Evolutionary conservation across 73 alveolate species (phyloP).

Genomic region (Paramecium octaurelia): DNA sequence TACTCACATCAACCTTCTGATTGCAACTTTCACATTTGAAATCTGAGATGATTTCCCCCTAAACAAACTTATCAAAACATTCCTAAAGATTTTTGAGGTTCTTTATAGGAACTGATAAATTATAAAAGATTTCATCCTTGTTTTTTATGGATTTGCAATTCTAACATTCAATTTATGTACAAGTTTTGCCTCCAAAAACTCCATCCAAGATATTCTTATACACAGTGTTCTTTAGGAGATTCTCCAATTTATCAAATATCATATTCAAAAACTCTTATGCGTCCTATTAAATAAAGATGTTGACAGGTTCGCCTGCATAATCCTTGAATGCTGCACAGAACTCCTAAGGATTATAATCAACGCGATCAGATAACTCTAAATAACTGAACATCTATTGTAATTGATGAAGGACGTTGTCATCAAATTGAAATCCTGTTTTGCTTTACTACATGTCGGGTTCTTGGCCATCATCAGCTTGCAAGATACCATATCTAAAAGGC

Average conservation of each 20-base stretch:
- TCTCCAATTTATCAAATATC: conserved; percentile 95
- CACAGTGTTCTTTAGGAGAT: conserved; percentile 82
- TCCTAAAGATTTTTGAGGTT: conserved; percentile 87
- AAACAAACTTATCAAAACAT: conserved; percentile 82
- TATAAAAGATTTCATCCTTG: conserved; percentile 86
- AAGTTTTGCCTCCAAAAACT: conserved; percentile 95
- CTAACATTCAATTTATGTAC: conserved; percentile 85
- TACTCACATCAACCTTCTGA: conserved; percentile 85
- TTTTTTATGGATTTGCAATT: conserved; percentile 82
- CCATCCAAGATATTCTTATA: conserved; percentile 84
- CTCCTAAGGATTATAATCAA: conserved; percentile 90
- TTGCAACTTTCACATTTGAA: conserved; percentile 93
- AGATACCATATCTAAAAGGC: conserved; percentile 87
- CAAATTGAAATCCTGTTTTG: conserved; percentile 69
- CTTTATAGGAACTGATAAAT: conserved; percentile 88
- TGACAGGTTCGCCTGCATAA: conserved; percentile 96
- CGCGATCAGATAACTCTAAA: conserved; percentile 89
- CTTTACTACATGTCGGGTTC: conserved; percentile 61
- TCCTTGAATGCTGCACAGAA: conserved; percentile 95
- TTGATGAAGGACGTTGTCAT: conserved; percentile 95
- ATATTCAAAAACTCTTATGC: conserved; percentile 95
- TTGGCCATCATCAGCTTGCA: conserved; percentile 81
- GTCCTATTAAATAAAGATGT: conserved; percentile 90
- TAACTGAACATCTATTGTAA: conserved; percentile 89
- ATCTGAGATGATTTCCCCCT: conserved; percentile 90